Percentiles rank a stretch among this genome's conserved stretches.
Evolutionary conservation across 2,329 filamentous ascomycete species (phyloP).

Genomic region (Whalleya microplaca): DNA sequence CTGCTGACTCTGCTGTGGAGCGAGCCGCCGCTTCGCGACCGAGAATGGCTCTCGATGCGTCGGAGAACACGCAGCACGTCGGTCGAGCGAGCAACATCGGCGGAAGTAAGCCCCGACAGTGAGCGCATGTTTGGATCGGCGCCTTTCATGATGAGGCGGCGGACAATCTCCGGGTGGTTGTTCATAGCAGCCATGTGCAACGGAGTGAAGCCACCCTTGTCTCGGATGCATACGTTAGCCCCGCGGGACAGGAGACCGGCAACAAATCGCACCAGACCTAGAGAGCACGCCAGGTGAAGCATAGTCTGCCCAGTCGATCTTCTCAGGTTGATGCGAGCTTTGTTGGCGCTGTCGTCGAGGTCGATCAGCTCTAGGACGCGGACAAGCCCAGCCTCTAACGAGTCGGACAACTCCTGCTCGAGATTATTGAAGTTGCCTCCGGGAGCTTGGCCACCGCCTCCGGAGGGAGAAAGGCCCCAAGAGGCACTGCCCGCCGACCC

Average conservation of each 20-base stretch:
- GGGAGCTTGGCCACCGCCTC: conserved; percentile 51
- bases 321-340: conserved; percentile 68
- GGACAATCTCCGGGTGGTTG: conserved; percentile 75
- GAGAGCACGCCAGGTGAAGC: conserved; percentile 76
- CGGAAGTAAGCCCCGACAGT: conserved; percentile 69
- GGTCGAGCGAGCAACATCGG: conserved; percentile 70
- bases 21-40: conserved; percentile 68
- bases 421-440: conserved; percentile 46
- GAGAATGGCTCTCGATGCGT: conserved; percentile 62
- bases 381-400: conserved; percentile 68
- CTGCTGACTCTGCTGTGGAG: conserved; percentile 67
- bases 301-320: conserved; percentile 74
- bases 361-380: conserved; percentile 79
- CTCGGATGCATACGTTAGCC: conserved; percentile 74
- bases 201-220: conserved; percentile 80
- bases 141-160: conserved; percentile 72
- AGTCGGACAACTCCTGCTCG: conserved; percentile 45
- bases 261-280: conserved; percentile 76
- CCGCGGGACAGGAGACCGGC: conserved; percentile 76
- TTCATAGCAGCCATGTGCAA: conserved; percentile 82
- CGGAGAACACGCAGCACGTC: conserved; percentile 67
- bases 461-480: conserved; percentile 42
- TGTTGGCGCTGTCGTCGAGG: conserved; percentile 71
- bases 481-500: conserved; percentile 42
- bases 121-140: conserved; percentile 74